phyloP scores from a whole-genome alignment of 2,329 filamentous ascomycete genomes.

The Aspergillus calidoustus region DNA sequence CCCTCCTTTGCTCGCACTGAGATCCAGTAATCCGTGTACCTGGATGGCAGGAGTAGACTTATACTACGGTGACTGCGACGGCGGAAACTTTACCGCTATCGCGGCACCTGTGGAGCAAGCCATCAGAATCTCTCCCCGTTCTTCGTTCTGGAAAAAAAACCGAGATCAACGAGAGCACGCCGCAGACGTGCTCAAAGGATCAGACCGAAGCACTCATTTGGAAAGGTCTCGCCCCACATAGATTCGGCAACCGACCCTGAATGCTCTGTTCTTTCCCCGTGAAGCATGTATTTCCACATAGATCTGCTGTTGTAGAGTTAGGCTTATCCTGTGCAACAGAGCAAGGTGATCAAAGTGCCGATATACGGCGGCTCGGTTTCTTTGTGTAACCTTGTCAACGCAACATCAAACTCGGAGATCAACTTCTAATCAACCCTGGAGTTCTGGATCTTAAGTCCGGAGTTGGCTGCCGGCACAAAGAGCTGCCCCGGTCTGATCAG shows the following conservation, averaged over 20 bases:
- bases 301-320: background rate
- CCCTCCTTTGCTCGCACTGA: background rate
- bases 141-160: constrained; percentile 6
- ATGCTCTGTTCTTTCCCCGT: constrained; percentile 17
- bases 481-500: background rate
- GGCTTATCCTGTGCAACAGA: background rate
- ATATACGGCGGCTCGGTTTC: constrained; percentile 13
- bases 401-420: background rate
- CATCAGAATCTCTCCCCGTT: background rate
- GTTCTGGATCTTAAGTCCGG: constrained; percentile 27
- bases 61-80: background rate
- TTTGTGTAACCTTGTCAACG: constrained; percentile 1
- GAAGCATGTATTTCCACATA: constrained; percentile 5
- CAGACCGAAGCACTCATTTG: constrained; percentile 42
- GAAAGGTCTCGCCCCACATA: constrained; percentile 39
- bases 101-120: constrained; percentile 13
- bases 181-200: constrained; percentile 10
- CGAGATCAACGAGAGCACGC: background rate
- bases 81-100: constrained; percentile 2
- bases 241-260: constrained; percentile 30
- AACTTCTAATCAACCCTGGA: background rate
- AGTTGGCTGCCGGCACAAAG: constrained; percentile 23
- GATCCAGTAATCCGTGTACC: background rate
- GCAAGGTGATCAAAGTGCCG: constrained; percentile 11
- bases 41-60: background rate